Evolutionary conservation across 2,329 filamentous ascomycete species (phyloP).

Genomic region (Pseudopithomyces maydicus): DNA sequence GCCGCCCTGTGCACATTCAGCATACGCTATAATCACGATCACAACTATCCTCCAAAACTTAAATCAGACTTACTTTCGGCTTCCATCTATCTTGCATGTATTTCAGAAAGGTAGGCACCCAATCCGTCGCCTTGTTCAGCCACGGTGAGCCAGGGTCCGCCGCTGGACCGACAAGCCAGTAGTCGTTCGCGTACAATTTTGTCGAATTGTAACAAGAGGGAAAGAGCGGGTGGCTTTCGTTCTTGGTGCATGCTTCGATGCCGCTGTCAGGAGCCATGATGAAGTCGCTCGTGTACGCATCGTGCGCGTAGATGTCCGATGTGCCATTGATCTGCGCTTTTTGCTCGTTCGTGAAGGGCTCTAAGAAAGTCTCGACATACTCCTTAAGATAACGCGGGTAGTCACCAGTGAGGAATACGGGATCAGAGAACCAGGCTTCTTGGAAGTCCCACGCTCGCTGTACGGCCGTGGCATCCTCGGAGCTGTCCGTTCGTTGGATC

Average conservation of each 20-base stretch:
- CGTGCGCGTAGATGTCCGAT: constrained; percentile 44
- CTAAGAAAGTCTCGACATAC: constrained; percentile 39
- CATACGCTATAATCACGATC: background rate
- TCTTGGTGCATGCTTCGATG: constrained; percentile 44
- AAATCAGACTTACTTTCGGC: constrained; percentile 14
- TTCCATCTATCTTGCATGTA: constrained; percentile 42
- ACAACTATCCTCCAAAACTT: too few relatives aligned
- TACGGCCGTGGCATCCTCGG: constrained; percentile 39
- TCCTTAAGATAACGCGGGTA: constrained; percentile 48
- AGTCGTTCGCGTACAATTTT: constrained; percentile 35
- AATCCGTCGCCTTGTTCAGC: constrained; percentile 44
- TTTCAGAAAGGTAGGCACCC: constrained; percentile 39
- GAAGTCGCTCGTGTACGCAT: constrained; percentile 44
- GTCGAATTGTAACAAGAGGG: constrained; percentile 41
- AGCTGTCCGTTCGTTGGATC: constrained; percentile 41
- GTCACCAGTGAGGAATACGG: constrained; percentile 52
- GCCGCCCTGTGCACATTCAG: constrained; percentile 16
- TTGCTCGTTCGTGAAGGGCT: constrained; percentile 36
- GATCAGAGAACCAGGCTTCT: constrained; percentile 51
- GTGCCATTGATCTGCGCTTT: constrained; percentile 38
- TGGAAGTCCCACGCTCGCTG: constrained; percentile 46
- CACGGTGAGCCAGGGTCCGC: constrained; percentile 39
- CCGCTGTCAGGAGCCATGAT: constrained; percentile 41
- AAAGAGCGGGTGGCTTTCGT: constrained; percentile 39
- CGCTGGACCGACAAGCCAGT: constrained; percentile 40